phyloP scores from a whole-genome alignment of 208 protist species.

The Phytomonas sp. region DNA sequence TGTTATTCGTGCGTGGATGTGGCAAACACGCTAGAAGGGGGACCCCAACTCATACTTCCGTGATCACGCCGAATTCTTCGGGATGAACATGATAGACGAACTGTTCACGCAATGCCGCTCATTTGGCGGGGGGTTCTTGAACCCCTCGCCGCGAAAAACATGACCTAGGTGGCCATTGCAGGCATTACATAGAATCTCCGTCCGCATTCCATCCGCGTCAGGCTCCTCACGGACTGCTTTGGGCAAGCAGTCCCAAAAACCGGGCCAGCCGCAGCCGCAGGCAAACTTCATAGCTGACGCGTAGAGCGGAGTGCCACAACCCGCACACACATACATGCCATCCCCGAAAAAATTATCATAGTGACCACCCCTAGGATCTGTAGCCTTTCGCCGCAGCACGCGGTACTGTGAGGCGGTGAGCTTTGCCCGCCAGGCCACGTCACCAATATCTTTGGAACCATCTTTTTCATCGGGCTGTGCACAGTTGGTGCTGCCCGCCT shows the following conservation, averaged over 20 bases:
- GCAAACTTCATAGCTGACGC: slow-evolving; percentile 81
- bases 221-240: slow-evolving; percentile 64
- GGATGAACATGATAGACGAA: slow-evolving; percentile 53
- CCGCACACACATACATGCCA: slow-evolving; percentile 72
- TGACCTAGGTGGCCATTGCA: slow-evolving; percentile 92
- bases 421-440: slow-evolving; percentile 42
- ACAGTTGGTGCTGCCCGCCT: slow-evolving; percentile 44
- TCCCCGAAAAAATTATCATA: slow-evolving; percentile 61
- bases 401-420: slow-evolving; percentile 48
- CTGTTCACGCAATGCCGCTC: slow-evolving; percentile 89
- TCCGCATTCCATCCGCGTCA: slow-evolving; percentile 63
- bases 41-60: not conserved
- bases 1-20: not conserved
- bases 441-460: slow-evolving; percentile 60
- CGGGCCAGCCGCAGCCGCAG: slow-evolving; percentile 86
- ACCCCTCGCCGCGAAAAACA: slow-evolving; percentile 86
- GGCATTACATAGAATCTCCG: slow-evolving; percentile 88
- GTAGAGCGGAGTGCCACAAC: slow-evolving; percentile 77
- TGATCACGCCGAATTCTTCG: slow-evolving; percentile 12
- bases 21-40: not conserved
- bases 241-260: slow-evolving; percentile 78
- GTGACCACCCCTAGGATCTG: slow-evolving; percentile 47
- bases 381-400: slow-evolving; percentile 75
- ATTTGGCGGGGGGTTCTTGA: slow-evolving; percentile 83
- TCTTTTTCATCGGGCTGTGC: slow-evolving; percentile 30